Conservation (phyloP, 1,284 basidiomycete genomes). For the Puccinia novopanici region DNA sequence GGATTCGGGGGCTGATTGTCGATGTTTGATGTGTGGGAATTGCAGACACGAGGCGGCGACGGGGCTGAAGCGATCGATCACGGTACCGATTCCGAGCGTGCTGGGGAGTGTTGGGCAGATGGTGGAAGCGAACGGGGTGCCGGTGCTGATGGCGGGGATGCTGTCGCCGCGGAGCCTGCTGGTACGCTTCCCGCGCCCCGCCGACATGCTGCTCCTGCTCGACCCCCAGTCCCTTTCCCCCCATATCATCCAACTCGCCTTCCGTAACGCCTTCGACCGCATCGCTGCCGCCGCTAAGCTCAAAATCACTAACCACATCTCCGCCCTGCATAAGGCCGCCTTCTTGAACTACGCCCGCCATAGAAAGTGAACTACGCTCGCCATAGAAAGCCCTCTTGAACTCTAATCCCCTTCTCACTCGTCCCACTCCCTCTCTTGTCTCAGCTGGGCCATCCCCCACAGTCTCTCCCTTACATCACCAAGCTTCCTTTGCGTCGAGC, state of each 20-base stretch:
- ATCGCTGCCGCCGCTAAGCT: slow-evolving; percentile 29
- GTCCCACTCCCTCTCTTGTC: slow-evolving; percentile 1
- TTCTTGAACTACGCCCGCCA: slow-evolving; percentile 30
- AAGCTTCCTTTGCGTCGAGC: too few species aligned
- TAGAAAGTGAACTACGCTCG: too few species aligned
- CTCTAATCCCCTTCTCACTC: too few species aligned
- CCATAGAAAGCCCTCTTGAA: too few species aligned
- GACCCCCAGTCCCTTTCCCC: not conserved
- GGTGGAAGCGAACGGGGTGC: not conserved
- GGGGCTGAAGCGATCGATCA: slow-evolving; percentile 33
- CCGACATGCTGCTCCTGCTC: not conserved
- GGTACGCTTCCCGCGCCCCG: too few species aligned
- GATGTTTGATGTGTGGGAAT: not conserved
- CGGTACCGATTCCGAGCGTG: slow-evolving; percentile 33
- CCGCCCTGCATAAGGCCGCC: slow-evolving; percentile 4
- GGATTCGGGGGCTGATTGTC: not conserved
- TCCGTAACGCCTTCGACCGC: too few species aligned
- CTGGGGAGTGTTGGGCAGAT: slow-evolving; percentile 15
- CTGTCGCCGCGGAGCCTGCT: slow-evolving; percentile 28
- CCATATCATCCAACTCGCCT: too few species aligned
- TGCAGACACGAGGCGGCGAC: slow-evolving; percentile 41
- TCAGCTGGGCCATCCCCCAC: too few species aligned
- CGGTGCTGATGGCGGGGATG: slow-evolving; percentile 14
- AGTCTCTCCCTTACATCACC: too few species aligned
- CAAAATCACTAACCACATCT: slow-evolving; percentile 30